Base-by-base conservation (phyloP, 1,139 yeast genomes). In the Yarrowia galli region DNA sequence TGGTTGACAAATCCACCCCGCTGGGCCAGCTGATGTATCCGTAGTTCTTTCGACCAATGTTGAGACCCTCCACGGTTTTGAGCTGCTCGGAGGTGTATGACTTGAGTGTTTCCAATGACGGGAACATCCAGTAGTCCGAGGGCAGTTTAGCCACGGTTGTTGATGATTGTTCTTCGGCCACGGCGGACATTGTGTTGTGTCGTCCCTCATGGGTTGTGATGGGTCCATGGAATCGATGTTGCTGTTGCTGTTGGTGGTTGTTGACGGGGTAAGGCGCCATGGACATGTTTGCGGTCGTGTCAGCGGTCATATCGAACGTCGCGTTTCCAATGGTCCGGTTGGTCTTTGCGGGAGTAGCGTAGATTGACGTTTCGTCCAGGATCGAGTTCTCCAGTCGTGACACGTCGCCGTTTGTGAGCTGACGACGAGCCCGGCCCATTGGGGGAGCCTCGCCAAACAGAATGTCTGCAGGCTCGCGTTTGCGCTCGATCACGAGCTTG, bases 101-200 rank as follows among this genome's bases (percentile, higher is more conserved):
- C 1, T 83, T 75, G 8, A 92, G 80, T 40, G 85, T 87, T 1
- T 81, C 81, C 16, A 91, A 79, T 0, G 90, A 78, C 0, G 98
- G 98, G 0, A 88, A 83, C 69, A 92, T 87, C 96, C 97, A 92
- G 76, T 92, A 92, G 1, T 87, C 92, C 10, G 67, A 38, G 2
- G 61, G 36, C 25, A 40, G 38, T 4, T 18, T 18, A n/a, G n/a
- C n/a, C n/a, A n/a, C n/a, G n/a, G n/a, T n/a, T 2, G 54, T 16
- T 13, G 22, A n/a, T n/a, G n/a, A n/a, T n/a, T n/a, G n/a, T 10
- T 32, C 36, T 16, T 25, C 22, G 16, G 20, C 15, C 18, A 53
- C 22, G 3, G n/a, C 15, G 13, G 54, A 5, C 23, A 28, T 12
- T 5, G n/a, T 45, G 22, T 48, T 22, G 36, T 32, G 23, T 8